Conservation (phyloP, 805 yeast genomes). For the Nakazawaea sp. region DNA sequence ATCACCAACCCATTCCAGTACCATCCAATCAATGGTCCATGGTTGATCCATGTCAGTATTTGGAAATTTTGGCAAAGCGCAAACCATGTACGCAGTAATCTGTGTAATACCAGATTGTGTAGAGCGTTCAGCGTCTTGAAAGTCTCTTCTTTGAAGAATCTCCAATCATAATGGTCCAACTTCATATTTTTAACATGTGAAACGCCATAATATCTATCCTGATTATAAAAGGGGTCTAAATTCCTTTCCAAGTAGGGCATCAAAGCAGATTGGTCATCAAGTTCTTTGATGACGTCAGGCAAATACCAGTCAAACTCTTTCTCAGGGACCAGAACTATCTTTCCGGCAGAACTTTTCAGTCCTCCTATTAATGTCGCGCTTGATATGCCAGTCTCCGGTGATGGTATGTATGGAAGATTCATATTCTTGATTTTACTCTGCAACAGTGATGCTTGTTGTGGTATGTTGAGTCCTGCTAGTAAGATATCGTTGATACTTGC, state of each 20-base stretch:
- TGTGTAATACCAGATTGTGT: conserved; percentile 24
- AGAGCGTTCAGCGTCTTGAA: conserved; percentile 26
- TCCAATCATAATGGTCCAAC: conserved; percentile 29
- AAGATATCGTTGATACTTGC: background rate
- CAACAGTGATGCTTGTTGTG: background rate
- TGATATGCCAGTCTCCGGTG: background rate
- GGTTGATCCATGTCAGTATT: conserved; percentile 19
- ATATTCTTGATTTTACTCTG: background rate
- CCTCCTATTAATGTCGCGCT: background rate
- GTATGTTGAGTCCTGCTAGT: background rate
- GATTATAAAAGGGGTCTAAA: conserved; percentile 1
- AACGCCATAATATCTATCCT: conserved; percentile 2
- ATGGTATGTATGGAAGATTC: background rate
- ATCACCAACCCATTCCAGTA: conserved; percentile 34
- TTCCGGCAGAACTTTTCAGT: background rate
- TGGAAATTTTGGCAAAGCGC: conserved; percentile 27
- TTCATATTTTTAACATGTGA: conserved; percentile 17
- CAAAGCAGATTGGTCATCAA: background rate
- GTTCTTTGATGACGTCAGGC: background rate
- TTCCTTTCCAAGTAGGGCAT: background rate
- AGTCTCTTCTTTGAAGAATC: conserved; percentile 21
- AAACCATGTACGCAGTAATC: conserved; percentile 29
- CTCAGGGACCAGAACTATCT: background rate
- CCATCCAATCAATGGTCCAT: conserved; percentile 18
- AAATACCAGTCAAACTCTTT: conserved; percentile 4